Evolutionary conservation across 805 yeast genomes (phyloP).

Genomic region (Pichia nakasei): DNA sequence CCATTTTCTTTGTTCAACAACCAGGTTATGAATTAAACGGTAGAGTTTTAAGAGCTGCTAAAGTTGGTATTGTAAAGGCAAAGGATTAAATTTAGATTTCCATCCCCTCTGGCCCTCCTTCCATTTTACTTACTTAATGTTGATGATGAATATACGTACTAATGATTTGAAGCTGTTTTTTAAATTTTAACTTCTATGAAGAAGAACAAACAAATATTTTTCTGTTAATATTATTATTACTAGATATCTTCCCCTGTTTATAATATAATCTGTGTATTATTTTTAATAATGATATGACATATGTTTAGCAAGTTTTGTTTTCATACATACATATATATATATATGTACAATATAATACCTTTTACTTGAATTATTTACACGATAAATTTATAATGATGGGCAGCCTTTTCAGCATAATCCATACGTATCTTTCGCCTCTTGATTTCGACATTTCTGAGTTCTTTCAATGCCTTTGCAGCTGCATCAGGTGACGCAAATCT

Average conservation of each 20-base stretch:
- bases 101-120: too few relatives aligned
- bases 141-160: neutral
- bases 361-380: constrained; percentile 12
- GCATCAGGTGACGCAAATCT: constrained; percentile 40
- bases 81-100: constrained; percentile 21
- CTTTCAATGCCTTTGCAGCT: constrained; percentile 38
- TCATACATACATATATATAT: neutral
- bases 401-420: constrained; percentile 19
- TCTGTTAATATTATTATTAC: too few relatives aligned
- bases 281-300: neutral
- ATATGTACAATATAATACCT: neutral
- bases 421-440: constrained; percentile 36
- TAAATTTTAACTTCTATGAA: too few relatives aligned
- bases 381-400: constrained; percentile 18
- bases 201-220: too few relatives aligned
- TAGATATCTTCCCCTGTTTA: neutral
- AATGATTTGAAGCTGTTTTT: too few relatives aligned
- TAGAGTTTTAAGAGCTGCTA: constrained; percentile 89
- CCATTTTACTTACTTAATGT: neutral
- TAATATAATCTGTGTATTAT: constrained; percentile 1
- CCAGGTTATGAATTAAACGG: constrained; percentile 79
- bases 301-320: neutral
- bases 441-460: constrained; percentile 33
- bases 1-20: constrained; percentile 89
- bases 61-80: constrained; percentile 84